Conservation (phyloP, 1,284 basidiomycete species). For the Cutaneotrichosporon dermatis region DNA sequence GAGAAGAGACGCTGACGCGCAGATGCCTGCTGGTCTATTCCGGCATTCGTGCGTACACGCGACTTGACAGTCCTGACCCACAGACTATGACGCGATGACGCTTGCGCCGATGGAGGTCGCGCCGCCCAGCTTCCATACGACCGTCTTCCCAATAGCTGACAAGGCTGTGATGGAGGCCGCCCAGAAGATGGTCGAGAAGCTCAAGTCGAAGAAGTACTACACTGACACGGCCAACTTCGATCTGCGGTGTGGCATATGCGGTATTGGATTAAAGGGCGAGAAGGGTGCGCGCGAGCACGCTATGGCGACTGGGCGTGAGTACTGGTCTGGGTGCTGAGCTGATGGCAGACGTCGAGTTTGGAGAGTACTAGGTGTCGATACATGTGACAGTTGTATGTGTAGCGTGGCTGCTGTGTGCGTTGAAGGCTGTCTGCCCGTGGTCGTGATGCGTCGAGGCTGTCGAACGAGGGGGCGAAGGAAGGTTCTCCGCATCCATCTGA, state of each 20-base stretch:
- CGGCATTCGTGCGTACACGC: slow-evolving; percentile 61
- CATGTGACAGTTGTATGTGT: too few species aligned
- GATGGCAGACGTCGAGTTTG: slow-evolving; percentile 58
- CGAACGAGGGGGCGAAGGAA: too few species aligned
- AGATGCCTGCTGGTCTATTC: slow-evolving; percentile 71
- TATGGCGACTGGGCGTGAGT: slow-evolving; percentile 71
- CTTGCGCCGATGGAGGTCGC: slow-evolving; percentile 70
- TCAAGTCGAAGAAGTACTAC: slow-evolving; percentile 71
- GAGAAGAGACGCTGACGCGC: slow-evolving; percentile 5
- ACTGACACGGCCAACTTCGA: slow-evolving; percentile 90
- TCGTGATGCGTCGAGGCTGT: too few species aligned
- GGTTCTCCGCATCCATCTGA: too few species aligned
- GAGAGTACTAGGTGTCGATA: slow-evolving; percentile 62
- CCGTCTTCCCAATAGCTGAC: slow-evolving; percentile 66
- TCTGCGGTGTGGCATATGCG: slow-evolving; percentile 55
- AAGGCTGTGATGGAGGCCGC: slow-evolving; percentile 61
- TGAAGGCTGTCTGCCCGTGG: too few species aligned
- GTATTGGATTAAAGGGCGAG: slow-evolving; percentile 77
- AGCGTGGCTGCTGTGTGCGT: too few species aligned
- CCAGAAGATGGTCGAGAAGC: slow-evolving; percentile 62
- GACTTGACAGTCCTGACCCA: not conserved
- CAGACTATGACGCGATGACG: slow-evolving; percentile 79
- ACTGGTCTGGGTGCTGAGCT: not conserved
- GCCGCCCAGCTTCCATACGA: slow-evolving; percentile 80
- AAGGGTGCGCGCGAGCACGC: slow-evolving; percentile 86